These are phyloP conservation scores for Inonotus obliquus DNA, from an alignment of 1,284 basidiomycete species.

Conservation along the genomic window DNA sequence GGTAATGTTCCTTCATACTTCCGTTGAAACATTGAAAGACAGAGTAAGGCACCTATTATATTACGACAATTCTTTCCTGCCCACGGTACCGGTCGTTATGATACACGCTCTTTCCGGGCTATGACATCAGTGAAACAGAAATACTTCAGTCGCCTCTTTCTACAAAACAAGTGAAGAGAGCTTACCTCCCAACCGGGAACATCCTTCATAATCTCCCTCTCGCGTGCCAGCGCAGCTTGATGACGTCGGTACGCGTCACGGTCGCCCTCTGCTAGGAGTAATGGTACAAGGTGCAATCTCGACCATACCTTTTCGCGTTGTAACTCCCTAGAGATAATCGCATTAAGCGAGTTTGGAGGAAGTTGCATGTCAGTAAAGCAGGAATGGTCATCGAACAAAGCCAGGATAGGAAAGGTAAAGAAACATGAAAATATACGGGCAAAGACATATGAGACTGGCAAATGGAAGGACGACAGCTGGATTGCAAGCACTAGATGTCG, in stretches of 20 bases:
- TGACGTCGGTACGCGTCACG: conserved; percentile 84
- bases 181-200: conserved; percentile 80
- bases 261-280: conserved; percentile 91
- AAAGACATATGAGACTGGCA: not conserved
- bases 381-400: not conserved
- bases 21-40: not conserved
- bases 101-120: conserved; percentile 85
- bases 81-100: conserved; percentile 78
- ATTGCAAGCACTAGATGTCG: not conserved
- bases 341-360: not conserved
- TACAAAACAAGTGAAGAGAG: conserved; percentile 6
- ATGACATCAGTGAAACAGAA: not conserved
- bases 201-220: conserved; percentile 53
- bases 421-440: not conserved
- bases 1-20: not conserved
- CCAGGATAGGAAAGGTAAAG: not conserved
- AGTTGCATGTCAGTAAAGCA: not conserved
- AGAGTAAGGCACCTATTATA: conserved; percentile 39
- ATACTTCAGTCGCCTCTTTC: conserved; percentile 3
- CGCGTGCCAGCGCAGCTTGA: conserved; percentile 65
- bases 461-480: not conserved
- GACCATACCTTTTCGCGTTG: conserved; percentile 94
- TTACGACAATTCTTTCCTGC: conserved; percentile 53
- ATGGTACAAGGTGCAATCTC: conserved; percentile 89
- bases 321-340: conserved; percentile 66